Evolutionary conservation across 2,329 filamentous ascomycete species (phyloP).

Genomic region (Emmonsia crescens): DNA sequence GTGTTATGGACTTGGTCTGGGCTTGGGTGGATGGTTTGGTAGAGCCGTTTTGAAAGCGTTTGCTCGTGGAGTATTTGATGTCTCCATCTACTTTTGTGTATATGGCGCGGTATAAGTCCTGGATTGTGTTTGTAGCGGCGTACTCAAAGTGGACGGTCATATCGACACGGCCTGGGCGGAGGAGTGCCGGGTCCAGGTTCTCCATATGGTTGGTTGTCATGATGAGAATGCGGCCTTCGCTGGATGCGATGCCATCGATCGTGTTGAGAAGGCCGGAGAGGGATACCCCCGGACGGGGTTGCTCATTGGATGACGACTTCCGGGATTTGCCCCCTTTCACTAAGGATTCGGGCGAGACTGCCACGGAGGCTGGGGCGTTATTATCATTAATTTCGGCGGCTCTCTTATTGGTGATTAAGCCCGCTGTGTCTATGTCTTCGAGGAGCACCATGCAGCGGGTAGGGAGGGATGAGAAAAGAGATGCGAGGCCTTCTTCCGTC

Average conservation of each 20-base stretch:
- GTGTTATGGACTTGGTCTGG: background rate
- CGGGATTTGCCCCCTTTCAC: slow-evolving; percentile 10
- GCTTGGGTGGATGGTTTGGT: background rate
- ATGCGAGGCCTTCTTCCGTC: slow-evolving; percentile 54
- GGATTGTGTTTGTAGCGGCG: no score
- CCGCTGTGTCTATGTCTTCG: slow-evolving; percentile 66
- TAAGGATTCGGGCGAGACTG: slow-evolving; percentile 17
- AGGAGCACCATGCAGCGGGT: slow-evolving; percentile 61
- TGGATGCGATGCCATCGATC: no score
- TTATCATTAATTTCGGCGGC: no score
- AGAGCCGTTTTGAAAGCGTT: background rate
- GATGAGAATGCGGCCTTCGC: no score
- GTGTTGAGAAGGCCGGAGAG: no score
- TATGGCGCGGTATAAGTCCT: slow-evolving; percentile 32
- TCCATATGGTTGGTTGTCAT: no score
- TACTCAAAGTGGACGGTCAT: no score
- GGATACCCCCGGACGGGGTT: no score
- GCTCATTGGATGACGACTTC: slow-evolving; percentile 46
- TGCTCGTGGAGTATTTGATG: slow-evolving; percentile 5
- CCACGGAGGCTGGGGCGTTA: no score
- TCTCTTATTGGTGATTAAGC: slow-evolving; percentile 55
- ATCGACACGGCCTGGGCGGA: no score
- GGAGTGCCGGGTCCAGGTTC: no score
- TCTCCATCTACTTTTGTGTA: slow-evolving; percentile 26
- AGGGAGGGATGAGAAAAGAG: slow-evolving; percentile 57